Conservation (phyloP, 2,329 filamentous ascomycete species). For the Aquanectria penicillioides region DNA sequence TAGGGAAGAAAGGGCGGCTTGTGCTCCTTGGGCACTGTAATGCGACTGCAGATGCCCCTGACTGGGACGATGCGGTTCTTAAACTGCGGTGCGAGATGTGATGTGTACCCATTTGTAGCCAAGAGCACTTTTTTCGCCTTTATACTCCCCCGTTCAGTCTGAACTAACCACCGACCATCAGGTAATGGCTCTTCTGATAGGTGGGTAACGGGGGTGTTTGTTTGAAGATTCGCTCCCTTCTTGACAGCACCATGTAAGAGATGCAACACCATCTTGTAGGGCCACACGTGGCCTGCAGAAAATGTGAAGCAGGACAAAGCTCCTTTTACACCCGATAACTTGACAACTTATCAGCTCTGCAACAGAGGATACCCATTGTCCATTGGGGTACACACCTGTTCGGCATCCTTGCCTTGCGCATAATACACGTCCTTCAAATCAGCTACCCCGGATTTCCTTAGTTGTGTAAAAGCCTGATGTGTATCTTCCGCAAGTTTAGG, state of each 20-base stretch:
- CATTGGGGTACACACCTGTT: conserved; percentile 12
- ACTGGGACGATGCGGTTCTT: not conserved
- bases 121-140: not conserved
- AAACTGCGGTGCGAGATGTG: not conserved
- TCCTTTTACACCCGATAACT: conserved; percentile 45
- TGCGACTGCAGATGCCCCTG: conserved; percentile 38
- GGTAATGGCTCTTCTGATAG: conserved; percentile 15
- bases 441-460: not conserved
- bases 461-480: not conserved
- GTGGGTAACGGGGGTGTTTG: conserved; percentile 36
- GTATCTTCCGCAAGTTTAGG: conserved; percentile 23
- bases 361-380: no score
- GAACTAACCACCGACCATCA: conserved; percentile 1
- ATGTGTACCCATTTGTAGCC: conserved; percentile 6
- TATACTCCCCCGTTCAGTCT: not conserved
- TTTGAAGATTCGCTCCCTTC: conserved; percentile 40
- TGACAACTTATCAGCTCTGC: not conserved
- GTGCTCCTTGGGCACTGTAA: conserved; percentile 1
- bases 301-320: conserved; percentile 46
- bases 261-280: conserved; percentile 42
- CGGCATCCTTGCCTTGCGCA: conserved; percentile 4
- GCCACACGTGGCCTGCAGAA: conserved; percentile 38
- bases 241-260: conserved; percentile 32
- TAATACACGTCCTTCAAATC: not conserved
- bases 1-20: not conserved